phyloP scores from a whole-genome alignment of 192 early-diverging fungal species.

The Backusella tuberculispora region DNA sequence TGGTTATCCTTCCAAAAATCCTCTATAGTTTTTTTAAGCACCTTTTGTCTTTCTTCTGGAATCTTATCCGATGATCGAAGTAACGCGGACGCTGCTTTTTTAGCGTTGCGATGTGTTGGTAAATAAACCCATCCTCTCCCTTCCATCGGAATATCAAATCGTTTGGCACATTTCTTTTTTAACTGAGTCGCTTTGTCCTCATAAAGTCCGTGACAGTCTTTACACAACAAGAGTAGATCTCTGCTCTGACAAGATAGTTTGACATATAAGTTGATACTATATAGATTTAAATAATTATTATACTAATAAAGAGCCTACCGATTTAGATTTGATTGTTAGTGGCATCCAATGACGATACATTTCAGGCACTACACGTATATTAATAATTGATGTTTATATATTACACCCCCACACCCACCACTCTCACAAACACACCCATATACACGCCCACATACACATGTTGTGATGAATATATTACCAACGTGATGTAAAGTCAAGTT shows the following conservation, averaged over 20 bases:
- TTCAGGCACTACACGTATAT: slow-evolving; percentile 36
- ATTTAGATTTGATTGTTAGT: slow-evolving; percentile 40
- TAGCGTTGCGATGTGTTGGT: slow-evolving; percentile 22
- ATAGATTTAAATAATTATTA: neutral
- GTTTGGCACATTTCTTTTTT: slow-evolving; percentile 29
- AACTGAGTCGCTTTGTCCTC: slow-evolving; percentile 29
- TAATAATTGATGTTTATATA: neutral
- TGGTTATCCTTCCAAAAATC: neutral
- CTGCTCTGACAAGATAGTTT: slow-evolving; percentile 31
- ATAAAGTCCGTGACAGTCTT: slow-evolving; percentile 38
- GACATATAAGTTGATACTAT: neutral
- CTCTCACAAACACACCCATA: neutral
- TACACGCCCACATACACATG: neutral
- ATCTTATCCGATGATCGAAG: slow-evolving; percentile 20
- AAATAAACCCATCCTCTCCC: slow-evolving; percentile 35
- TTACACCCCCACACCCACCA: no score
- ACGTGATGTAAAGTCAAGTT: slow-evolving; percentile 43
- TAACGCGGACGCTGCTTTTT: slow-evolving; percentile 42
- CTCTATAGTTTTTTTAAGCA: neutral
- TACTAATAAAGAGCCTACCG: slow-evolving; percentile 25
- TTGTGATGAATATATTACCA: slow-evolving; percentile 10
- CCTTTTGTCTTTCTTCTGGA: slow-evolving; percentile 10
- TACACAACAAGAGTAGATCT: slow-evolving; percentile 40
- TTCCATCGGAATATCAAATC: slow-evolving; percentile 37
- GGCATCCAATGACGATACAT: slow-evolving; percentile 48